A percentile compares a stretch with the other conserved stretches of the same genome.
phyloP scores from a whole-genome alignment of 2,329 filamentous ascomycete genomes.

The Alternaria infectoria region DNA sequence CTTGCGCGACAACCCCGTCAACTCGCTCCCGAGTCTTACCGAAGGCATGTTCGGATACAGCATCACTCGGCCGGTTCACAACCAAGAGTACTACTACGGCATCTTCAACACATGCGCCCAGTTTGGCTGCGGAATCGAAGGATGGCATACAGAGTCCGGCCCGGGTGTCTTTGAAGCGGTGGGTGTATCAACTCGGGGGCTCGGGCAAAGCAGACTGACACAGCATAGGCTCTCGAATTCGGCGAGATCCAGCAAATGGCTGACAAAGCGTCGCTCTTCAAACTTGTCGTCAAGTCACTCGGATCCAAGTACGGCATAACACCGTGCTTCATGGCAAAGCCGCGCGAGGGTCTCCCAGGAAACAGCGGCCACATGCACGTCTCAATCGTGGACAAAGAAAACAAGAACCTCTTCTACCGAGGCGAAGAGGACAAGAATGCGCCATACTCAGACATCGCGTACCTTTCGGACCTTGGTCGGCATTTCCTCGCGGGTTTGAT shows the following conservation, averaged over 20 bases:
- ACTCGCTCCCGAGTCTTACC: slow-evolving; percentile 78
- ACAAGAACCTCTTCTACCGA: slow-evolving; percentile 83
- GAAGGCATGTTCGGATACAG: slow-evolving; percentile 98
- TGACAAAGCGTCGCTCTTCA: slow-evolving; percentile 90
- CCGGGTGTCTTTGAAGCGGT: slow-evolving; percentile 94
- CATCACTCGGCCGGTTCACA: slow-evolving; percentile 83
- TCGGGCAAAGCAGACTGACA: slow-evolving; percentile 18
- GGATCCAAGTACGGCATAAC: slow-evolving; percentile 88
- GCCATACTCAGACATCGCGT: slow-evolving; percentile 63
- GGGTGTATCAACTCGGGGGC: slow-evolving; percentile 20
- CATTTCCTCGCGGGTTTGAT: slow-evolving; percentile 93
- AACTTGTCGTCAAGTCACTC: slow-evolving; percentile 90
- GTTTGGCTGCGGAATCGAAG: slow-evolving; percentile 84
- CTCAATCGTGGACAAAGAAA: slow-evolving; percentile 79
- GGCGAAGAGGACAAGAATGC: slow-evolving; percentile 73
- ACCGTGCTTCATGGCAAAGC: slow-evolving; percentile 99
- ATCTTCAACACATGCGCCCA: slow-evolving; percentile 80
- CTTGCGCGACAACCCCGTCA: slow-evolving; percentile 73
- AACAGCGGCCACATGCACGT: slow-evolving; percentile 97
- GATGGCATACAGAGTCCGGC: slow-evolving; percentile 94
- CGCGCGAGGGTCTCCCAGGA: slow-evolving; percentile 84
- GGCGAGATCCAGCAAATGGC: slow-evolving; percentile 88
- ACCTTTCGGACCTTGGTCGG: slow-evolving; percentile 85
- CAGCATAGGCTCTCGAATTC: slow-evolving; percentile 80
- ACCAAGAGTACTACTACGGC: slow-evolving; percentile 90